These are phyloP conservation scores for Abortiporus biennis DNA, from an alignment of 1,284 basidiomycete genomes.

Conservation along the genomic window DNA sequence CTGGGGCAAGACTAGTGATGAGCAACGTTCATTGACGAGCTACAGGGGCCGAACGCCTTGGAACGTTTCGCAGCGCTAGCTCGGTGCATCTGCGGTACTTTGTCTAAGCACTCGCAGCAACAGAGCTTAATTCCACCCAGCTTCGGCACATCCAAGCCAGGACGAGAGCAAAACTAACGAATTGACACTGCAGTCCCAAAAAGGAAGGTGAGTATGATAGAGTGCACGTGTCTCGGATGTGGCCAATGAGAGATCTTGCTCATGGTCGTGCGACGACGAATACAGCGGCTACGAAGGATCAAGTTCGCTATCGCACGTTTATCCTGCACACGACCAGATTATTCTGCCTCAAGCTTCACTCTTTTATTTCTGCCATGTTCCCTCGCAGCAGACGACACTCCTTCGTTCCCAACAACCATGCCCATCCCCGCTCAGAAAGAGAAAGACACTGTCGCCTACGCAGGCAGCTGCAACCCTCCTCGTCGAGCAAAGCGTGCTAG, in stretches of 20 bases:
- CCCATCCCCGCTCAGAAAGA: constrained; percentile 5
- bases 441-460: constrained; percentile 28
- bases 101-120: too few species aligned
- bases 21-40: too few species aligned
- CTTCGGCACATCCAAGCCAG: too few species aligned
- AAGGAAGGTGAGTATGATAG: constrained; percentile 11
- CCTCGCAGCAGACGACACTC: too few species aligned
- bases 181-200: constrained; percentile 14
- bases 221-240: constrained; percentile 22
- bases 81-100: too few species aligned
- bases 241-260: constrained; percentile 20
- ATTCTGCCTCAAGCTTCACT: too few species aligned
- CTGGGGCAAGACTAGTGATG: too few species aligned
- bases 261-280: constrained; percentile 26
- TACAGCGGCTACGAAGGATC: neutral
- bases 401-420: constrained; percentile 3
- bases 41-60: too few species aligned
- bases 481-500: constrained; percentile 48
- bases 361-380: too few species aligned
- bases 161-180: too few species aligned
- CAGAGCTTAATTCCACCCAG: too few species aligned
- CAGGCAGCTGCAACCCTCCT: constrained; percentile 50
- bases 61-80: too few species aligned
- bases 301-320: constrained; percentile 24
- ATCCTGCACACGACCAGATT: constrained; percentile 17